A percentile compares a stretch with the other conserved stretches of the same genome.
phyloP scores from a whole-genome alignment of 1,284 basidiomycete species.

The Apiotrichum sp. region DNA sequence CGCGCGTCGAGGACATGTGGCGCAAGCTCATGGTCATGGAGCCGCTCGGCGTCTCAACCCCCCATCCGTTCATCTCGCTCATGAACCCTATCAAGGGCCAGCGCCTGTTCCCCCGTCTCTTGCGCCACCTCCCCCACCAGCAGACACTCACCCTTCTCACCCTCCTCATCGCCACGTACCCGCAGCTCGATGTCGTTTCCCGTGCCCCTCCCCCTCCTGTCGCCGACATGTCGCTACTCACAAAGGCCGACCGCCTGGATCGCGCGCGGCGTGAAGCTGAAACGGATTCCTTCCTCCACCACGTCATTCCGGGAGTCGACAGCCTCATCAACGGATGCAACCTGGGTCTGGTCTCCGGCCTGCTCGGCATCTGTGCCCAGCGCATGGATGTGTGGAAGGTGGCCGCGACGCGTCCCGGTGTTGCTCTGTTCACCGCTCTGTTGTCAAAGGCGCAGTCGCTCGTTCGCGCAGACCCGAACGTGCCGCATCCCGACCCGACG shows the following conservation, averaged over 20 bases:
- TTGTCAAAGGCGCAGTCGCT: constrained; percentile 86
- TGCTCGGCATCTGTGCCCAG: constrained; percentile 77
- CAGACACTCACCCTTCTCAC: constrained; percentile 82
- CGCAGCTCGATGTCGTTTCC: constrained; percentile 81
- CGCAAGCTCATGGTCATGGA: constrained; percentile 75
- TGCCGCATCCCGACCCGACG: constrained; percentile 51
- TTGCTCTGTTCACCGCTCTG: constrained; percentile 86
- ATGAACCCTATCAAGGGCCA: constrained; percentile 88
- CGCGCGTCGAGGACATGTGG: constrained; percentile 69
- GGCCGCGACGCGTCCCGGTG: constrained; percentile 71
- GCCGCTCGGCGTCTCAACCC: constrained; percentile 83
- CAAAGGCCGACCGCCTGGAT: constrained; percentile 55
- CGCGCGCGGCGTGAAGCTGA: constrained; percentile 74
- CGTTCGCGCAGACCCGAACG: constrained; percentile 61
- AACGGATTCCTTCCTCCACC: constrained; percentile 80
- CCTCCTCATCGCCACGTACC: constrained; percentile 87
- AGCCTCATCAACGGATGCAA: constrained; percentile 68
- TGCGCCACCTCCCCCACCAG: constrained; percentile 73
- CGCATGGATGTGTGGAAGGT: constrained; percentile 68
- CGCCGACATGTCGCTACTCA: constrained; percentile 46
- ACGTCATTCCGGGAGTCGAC: constrained; percentile 79
- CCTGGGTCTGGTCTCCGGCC: constrained; percentile 75
- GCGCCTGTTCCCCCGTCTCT: constrained; percentile 78
- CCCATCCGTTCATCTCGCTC: constrained; percentile 94
- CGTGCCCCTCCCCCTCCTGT: constrained; percentile 59